These are phyloP conservation scores for Citrullus mucosospermus DNA, from an alignment of 306 rosid genomes.

Conservation along the genomic window DNA sequence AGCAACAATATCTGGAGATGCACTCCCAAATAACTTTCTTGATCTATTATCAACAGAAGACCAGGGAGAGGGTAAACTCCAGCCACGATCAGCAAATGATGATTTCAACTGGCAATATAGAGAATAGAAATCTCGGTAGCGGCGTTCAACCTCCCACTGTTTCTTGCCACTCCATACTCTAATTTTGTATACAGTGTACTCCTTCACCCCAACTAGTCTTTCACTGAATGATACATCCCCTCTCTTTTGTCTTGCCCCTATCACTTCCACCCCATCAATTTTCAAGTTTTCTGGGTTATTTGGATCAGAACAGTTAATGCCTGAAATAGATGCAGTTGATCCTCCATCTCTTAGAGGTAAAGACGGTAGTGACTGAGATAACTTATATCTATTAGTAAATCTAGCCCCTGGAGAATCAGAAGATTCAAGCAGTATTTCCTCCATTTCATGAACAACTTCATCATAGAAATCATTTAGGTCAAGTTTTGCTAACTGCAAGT, in stretches of 20 bases:
- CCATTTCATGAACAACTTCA: slow-evolving; percentile 93
- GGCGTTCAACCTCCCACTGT: slow-evolving; percentile 88
- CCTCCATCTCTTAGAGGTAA: slow-evolving; percentile 78
- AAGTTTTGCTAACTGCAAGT: slow-evolving; percentile 53
- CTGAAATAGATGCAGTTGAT: slow-evolving; percentile 83
- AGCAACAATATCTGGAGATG: slow-evolving; percentile 75
- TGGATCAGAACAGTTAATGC: slow-evolving; percentile 33
- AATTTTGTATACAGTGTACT: slow-evolving; percentile 73
- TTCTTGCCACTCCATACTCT: slow-evolving; percentile 72
- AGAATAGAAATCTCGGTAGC: slow-evolving; percentile 81
- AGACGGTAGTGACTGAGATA: slow-evolving; percentile 34
- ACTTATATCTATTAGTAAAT: slow-evolving; percentile 38
- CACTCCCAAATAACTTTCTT: slow-evolving; percentile 75
- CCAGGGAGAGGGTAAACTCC: slow-evolving; percentile 86
- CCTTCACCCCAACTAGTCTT: slow-evolving; percentile 97
- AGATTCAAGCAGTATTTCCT: slow-evolving; percentile 83
- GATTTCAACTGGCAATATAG: slow-evolving; percentile 64
- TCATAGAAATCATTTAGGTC: slow-evolving; percentile 61
- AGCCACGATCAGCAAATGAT: slow-evolving; percentile 47
- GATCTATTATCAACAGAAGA: slow-evolving; percentile 69
- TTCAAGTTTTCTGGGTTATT: slow-evolving; percentile 31
- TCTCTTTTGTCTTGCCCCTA: slow-evolving; percentile 93
- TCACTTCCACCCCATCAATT: slow-evolving; percentile 82
- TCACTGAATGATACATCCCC: slow-evolving; percentile 93
- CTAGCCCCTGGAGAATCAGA: slow-evolving; percentile 53